phyloP scores from a whole-genome alignment of 2,329 filamentous ascomycete genomes.

The Myriosclerotinia scirpicola region DNA sequence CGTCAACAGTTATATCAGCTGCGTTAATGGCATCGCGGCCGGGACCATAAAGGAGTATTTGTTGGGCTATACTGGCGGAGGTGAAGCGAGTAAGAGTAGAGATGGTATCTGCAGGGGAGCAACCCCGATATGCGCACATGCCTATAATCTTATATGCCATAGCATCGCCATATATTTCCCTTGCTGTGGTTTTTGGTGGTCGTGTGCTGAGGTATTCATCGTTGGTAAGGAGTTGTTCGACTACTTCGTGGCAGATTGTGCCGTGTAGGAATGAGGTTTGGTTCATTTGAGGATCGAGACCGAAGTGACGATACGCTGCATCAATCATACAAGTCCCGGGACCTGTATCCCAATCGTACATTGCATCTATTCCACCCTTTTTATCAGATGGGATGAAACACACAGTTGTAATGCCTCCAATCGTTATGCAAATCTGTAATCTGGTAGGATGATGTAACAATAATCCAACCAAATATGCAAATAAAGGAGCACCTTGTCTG shows the following conservation, averaged over 20 bases:
- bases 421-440: constrained; percentile 40
- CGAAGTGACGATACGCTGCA: constrained; percentile 38
- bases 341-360: constrained; percentile 42
- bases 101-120: constrained; percentile 37
- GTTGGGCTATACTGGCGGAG: constrained; percentile 39
- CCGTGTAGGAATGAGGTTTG: constrained; percentile 34
- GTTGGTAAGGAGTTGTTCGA: constrained; percentile 37
- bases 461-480: constrained; percentile 39
- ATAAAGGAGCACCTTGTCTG: constrained; percentile 39
- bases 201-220: constrained; percentile 36
- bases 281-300: constrained; percentile 36
- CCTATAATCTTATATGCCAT: constrained; percentile 37
- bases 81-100: constrained; percentile 40
- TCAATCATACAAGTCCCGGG: constrained; percentile 40
- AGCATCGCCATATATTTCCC: constrained; percentile 40
- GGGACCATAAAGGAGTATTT: constrained; percentile 39
- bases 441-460: constrained; percentile 39
- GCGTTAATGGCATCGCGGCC: constrained; percentile 37
- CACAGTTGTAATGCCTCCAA: constrained; percentile 39
- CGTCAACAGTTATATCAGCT: constrained; percentile 39
- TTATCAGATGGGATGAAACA: constrained; percentile 39
- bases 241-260: constrained; percentile 38
- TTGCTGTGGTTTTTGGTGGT: constrained; percentile 40
- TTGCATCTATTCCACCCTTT: constrained; percentile 40
- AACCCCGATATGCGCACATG: constrained; percentile 37